A percentile compares a stretch with the other conserved stretches of the same genome.
phyloP scores from a whole-genome alignment of 2,329 filamentous ascomycete genomes.

The Colletotrichum eremochloae region DNA sequence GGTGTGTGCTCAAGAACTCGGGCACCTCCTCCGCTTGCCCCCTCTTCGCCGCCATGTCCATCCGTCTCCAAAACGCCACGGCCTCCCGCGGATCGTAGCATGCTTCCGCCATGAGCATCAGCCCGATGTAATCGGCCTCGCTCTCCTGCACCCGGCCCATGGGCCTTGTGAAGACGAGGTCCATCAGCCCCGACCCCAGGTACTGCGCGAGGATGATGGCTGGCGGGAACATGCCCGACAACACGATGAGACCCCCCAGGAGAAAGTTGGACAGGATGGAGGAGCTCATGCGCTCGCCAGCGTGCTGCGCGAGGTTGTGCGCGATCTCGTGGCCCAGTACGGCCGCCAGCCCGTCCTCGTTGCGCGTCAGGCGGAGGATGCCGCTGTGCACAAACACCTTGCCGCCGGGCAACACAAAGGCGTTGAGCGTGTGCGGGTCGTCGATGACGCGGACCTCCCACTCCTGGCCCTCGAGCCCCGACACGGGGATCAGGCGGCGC shows the following conservation, averaged over 20 bases:
- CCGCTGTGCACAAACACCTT: constrained; percentile 86
- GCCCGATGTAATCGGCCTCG: constrained; percentile 84
- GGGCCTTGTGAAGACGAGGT: constrained; percentile 75
- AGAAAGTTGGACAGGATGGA: constrained; percentile 66
- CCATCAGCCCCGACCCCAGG: constrained; percentile 64
- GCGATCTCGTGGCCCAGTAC: constrained; percentile 86
- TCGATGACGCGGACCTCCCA: constrained; percentile 85
- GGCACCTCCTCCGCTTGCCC: constrained; percentile 65
- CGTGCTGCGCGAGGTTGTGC: constrained; percentile 78
- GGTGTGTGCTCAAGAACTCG: constrained; percentile 83
- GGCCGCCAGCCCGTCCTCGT: constrained; percentile 78
- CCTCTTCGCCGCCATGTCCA: constrained; percentile 65
- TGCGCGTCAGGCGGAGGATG: constrained; percentile 75
- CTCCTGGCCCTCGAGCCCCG: constrained; percentile 67
- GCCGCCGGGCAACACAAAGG: constrained; percentile 82
- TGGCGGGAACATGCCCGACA: constrained; percentile 60
- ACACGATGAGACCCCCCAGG: constrained; percentile 62
- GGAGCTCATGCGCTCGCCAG: constrained; percentile 72
- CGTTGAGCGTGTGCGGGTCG: constrained; percentile 73
- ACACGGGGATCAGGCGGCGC: constrained; percentile 74
- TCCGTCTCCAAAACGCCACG: constrained; percentile 74
- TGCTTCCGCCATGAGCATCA: constrained; percentile 86
- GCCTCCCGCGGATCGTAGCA: constrained; percentile 81
- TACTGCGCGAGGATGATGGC: constrained; percentile 57
- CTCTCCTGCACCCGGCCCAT: constrained; percentile 79